Percentiles rank a stretch among this genome's conserved stretches.
Conservation (phyloP, 371 early-diverging fungal genomes). For the Mortierella sp. region DNA sequence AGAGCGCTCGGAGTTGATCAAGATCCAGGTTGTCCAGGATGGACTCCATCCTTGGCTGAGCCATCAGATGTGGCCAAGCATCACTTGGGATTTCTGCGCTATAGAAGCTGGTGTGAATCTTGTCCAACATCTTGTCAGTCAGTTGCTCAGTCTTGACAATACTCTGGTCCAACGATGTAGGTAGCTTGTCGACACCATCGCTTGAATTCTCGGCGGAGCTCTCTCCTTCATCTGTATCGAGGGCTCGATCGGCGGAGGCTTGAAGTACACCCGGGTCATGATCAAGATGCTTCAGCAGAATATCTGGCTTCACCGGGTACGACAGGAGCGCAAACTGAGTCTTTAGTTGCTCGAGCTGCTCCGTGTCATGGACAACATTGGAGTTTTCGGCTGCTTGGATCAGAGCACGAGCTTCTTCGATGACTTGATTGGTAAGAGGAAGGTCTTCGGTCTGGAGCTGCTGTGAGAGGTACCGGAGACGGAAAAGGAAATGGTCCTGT, state of each 20-base stretch:
- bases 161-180: conserved; percentile 26
- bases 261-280: conserved; percentile 9
- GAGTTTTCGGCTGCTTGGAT: conserved; percentile 26
- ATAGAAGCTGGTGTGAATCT: conserved; percentile 7
- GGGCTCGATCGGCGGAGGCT: background rate
- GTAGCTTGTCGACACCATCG: conserved; percentile 15
- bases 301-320: conserved; percentile 39
- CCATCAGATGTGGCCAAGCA: conserved; percentile 34
- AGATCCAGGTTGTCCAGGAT: conserved; percentile 19
- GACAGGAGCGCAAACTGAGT: conserved; percentile 38
- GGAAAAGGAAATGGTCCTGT: conserved; percentile 37
- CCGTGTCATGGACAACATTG: conserved; percentile 4
- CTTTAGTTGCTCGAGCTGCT: conserved; percentile 16
- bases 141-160: conserved; percentile 23
- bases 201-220: background rate
- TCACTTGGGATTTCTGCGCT: background rate
- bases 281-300: conserved; percentile 26
- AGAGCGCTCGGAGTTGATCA: background rate
- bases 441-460: conserved; percentile 28
- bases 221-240: background rate
- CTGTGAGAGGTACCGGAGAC: conserved; percentile 28
- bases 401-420: conserved; percentile 28
- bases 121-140: conserved; percentile 27
- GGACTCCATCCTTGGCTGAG: conserved; percentile 29
- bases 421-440: conserved; percentile 26